phyloP scores from a whole-genome alignment of 306 rosid species.

The Lotus japonicus region DNA sequence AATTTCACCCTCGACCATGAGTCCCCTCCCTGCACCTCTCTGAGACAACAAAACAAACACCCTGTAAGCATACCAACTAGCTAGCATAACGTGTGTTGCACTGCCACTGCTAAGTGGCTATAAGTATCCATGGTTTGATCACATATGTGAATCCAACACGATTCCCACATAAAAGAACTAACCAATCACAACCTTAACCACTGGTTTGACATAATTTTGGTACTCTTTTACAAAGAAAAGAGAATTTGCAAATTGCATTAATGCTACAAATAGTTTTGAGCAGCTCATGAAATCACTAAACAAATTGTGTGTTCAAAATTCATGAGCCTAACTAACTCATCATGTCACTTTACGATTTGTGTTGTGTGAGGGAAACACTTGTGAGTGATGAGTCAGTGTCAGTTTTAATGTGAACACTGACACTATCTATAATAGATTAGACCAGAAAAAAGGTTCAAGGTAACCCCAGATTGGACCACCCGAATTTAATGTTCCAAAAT shows the following conservation, averaged over 20 bases:
- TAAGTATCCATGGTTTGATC: slow-evolving; percentile 5
- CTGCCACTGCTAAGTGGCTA: not conserved
- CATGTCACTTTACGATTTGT: not conserved
- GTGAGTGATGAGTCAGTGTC: too few relatives aligned
- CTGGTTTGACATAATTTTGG: not conserved
- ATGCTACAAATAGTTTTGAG: too few relatives aligned
- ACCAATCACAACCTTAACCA: not conserved
- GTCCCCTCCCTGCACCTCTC: not conserved
- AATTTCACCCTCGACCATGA: slow-evolving; percentile 23
- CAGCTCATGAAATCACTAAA: too few relatives aligned
- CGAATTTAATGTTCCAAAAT: not conserved
- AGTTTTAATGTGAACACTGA: not conserved
- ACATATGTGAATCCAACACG: slow-evolving; percentile 47
- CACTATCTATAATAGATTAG: not conserved
- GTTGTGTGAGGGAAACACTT: not conserved
- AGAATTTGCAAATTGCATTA: too few relatives aligned
- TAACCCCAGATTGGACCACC: not conserved
- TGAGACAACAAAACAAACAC: not conserved
- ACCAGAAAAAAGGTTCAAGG: not conserved
- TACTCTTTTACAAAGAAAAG: not conserved
- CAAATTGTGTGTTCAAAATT: too few relatives aligned
- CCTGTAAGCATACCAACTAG: not conserved
- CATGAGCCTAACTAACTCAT: not conserved
- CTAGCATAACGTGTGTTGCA: not conserved
- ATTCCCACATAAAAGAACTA: slow-evolving; percentile 30